These are phyloP conservation scores for Dendrocalamus sinicus DNA, from an alignment of 176 grass and related monocot species.

Conservation along the genomic window DNA sequence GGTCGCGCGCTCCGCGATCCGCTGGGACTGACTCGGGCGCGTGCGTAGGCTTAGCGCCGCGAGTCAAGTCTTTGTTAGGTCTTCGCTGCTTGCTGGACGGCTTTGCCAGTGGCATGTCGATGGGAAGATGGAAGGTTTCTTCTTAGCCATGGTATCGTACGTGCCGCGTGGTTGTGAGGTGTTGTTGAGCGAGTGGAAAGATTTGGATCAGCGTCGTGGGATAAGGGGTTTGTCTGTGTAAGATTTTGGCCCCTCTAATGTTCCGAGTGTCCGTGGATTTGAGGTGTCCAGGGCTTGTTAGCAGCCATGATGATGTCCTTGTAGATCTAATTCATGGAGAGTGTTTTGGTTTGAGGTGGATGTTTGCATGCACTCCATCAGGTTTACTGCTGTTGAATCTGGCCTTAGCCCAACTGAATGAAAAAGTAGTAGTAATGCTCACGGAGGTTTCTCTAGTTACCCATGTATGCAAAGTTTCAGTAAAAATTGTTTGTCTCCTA, in stretches of 20 bases:
- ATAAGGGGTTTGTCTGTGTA: background rate
- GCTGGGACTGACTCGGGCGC: background rate
- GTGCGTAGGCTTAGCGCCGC: background rate
- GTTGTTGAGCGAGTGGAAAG: background rate
- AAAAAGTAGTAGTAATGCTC: background rate
- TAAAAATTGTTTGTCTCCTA: background rate
- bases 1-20: constrained; percentile 18
- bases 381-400: background rate
- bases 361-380: background rate
- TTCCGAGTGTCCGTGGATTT: background rate
- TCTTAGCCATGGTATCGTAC: background rate
- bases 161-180: background rate
- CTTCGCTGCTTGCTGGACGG: background rate
- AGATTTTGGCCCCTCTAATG: background rate
- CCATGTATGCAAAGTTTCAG: background rate
- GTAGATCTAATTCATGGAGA: background rate
- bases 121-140: background rate
- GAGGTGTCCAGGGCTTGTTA: background rate
- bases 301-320: too few relatives aligned
- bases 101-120: too few relatives aligned
- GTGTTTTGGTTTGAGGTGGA: too few relatives aligned
- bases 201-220: background rate
- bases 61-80: background rate
- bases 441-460: background rate
- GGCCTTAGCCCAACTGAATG: background rate